These are phyloP conservation scores for Pisolithus tinctorius DNA, from an alignment of 768 basidiomycete species.

Conservation along the genomic window DNA sequence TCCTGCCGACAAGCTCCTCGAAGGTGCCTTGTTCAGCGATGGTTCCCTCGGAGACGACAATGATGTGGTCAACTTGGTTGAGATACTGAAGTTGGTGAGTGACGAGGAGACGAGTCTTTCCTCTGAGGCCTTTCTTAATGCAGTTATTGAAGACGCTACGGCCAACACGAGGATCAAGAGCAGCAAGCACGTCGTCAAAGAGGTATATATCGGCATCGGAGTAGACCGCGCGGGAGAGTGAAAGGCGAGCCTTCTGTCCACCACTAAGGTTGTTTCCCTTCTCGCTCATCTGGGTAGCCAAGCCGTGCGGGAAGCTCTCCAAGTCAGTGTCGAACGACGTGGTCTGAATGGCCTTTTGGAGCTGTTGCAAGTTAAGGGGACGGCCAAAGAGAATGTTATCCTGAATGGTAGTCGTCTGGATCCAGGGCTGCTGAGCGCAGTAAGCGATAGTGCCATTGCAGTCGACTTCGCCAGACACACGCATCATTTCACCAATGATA, in stretches of 20 bases:
- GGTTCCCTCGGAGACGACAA: constrained; percentile 39
- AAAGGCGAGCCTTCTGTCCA: constrained; percentile 44
- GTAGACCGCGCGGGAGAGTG: constrained; percentile 41
- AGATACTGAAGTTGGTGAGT: constrained; percentile 28
- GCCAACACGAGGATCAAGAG: constrained; percentile 41
- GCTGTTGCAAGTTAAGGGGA: constrained; percentile 18
- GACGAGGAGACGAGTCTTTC: constrained; percentile 22
- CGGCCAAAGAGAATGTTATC: constrained; percentile 27
- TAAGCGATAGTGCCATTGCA: constrained; percentile 23
- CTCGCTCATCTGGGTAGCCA: constrained; percentile 41
- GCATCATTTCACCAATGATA: constrained; percentile 24
- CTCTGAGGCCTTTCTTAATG: constrained; percentile 15
- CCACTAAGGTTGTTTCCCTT: constrained; percentile 40
- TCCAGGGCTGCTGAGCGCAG: constrained; percentile 28
- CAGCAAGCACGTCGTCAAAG: constrained; percentile 41
- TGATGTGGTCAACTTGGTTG: constrained; percentile 35
- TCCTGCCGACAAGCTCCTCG: constrained; percentile 27
- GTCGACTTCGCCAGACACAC: constrained; percentile 18
- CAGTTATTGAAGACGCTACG: constrained; percentile 25
- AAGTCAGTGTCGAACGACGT: constrained; percentile 25
- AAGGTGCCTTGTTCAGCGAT: constrained; percentile 42
- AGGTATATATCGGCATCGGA: constrained; percentile 36
- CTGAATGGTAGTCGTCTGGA: constrained; percentile 25
- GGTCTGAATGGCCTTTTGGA: constrained; percentile 21
- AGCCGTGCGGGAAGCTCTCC: constrained; percentile 21